These are phyloP conservation scores for Gymnopilus dilepis DNA, from an alignment of 768 basidiomycete genomes.

Conservation along the genomic window DNA sequence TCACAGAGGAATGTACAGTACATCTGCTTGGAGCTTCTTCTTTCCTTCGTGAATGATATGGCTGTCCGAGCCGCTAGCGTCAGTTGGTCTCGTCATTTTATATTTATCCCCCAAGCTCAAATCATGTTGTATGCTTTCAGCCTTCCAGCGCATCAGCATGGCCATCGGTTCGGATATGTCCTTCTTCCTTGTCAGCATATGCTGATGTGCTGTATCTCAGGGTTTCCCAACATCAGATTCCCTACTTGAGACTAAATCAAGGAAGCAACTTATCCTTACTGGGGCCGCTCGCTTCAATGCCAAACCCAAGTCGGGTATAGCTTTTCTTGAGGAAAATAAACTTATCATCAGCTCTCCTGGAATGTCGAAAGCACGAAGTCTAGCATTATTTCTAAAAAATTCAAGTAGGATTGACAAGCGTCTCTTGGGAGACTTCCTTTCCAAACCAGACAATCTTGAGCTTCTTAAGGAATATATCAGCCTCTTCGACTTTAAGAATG, in stretches of 20 bases:
- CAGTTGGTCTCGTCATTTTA: conserved; percentile 28
- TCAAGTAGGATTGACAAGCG: conserved; percentile 91
- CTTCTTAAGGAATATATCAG: conserved; percentile 86
- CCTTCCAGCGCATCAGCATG: conserved; percentile 49
- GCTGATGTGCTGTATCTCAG: conserved; percentile 38
- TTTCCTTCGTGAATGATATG: conserved; percentile 91
- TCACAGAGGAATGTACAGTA: conserved; percentile 80
- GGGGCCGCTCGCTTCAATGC: conserved; percentile 89
- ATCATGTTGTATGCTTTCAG: conserved; percentile 27
- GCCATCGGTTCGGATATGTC: conserved; percentile 58
- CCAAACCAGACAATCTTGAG: conserved; percentile 85
- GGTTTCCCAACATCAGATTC: conserved; percentile 58
- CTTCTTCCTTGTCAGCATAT: neutral
- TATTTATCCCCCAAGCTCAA: conserved; percentile 14
- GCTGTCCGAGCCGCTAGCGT: conserved; percentile 61
- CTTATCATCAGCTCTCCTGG: conserved; percentile 73
- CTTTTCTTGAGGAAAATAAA: conserved; percentile 93
- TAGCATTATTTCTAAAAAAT: conserved; percentile 87
- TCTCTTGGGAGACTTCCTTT: conserved; percentile 90
- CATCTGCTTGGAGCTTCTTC: conserved; percentile 84
- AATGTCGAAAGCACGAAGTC: conserved; percentile 63
- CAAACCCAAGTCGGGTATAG: conserved; percentile 89
- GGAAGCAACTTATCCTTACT: conserved; percentile 83
- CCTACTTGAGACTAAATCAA: conserved; percentile 73
- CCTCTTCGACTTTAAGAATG: conserved; percentile 88